Evolutionary conservation across 2,329 filamentous ascomycete species (phyloP).

Genomic region (Myriosclerotinia curreyana): DNA sequence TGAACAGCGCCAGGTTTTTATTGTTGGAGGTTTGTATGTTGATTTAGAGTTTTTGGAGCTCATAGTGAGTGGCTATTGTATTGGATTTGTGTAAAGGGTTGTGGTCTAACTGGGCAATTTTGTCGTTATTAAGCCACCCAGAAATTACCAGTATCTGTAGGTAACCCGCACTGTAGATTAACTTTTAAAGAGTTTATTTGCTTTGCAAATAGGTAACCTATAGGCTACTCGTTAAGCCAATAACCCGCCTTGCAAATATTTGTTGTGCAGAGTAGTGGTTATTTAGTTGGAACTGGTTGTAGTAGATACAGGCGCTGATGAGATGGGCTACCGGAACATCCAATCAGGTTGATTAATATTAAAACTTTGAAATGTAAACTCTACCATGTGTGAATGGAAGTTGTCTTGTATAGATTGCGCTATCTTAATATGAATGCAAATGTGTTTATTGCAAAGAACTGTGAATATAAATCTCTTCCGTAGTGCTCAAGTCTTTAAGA

Average conservation of each 20-base stretch:
- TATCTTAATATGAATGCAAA: background rate
- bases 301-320: background rate
- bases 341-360: background rate
- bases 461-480: background rate
- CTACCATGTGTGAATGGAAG: background rate
- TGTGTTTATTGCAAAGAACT: background rate
- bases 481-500: no score
- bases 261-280: no score
- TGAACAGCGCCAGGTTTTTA: background rate
- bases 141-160: no score
- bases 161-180: no score
- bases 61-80: background rate
- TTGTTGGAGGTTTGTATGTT: background rate
- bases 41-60: background rate
- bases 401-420: background rate
- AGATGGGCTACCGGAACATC: no score
- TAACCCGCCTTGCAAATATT: no score
- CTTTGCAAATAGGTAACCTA: no score
- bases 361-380: accelerated
- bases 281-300: no score
- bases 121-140: no score
- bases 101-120: no score
- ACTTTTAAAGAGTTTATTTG: no score
- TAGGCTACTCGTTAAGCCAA: no score
- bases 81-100: accelerated